Conservation (phyloP, 2,329 filamentous ascomycete species). For the Fusarium domesticum region DNA sequence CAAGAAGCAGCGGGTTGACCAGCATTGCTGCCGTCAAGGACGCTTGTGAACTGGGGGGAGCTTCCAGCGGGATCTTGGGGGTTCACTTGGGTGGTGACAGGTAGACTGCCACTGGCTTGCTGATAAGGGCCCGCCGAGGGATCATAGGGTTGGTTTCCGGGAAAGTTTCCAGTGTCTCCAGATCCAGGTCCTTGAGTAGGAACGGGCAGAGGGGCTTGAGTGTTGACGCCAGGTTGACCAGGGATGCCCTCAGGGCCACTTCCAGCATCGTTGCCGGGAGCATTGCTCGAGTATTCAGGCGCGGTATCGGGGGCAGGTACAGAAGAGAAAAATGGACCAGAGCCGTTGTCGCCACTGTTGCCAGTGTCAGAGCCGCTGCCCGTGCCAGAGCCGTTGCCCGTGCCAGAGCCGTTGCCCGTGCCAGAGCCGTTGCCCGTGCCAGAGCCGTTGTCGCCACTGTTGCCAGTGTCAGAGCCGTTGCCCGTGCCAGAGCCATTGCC, state of each 20-base stretch:
- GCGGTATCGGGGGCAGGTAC: slow-evolving; percentile 18
- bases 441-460: slow-evolving; percentile 6
- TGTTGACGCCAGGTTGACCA: slow-evolving; percentile 10
- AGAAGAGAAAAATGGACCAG: slow-evolving; percentile 9
- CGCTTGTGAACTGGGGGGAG: slow-evolving; percentile 14
- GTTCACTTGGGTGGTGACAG: slow-evolving; percentile 16
- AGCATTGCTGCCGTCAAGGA: slow-evolving; percentile 7
- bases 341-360: slow-evolving; percentile 7
- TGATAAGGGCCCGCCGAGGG: slow-evolving; percentile 14
- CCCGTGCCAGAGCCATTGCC: background rate
- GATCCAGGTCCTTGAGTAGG: slow-evolving; percentile 14
- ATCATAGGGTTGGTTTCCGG: slow-evolving; percentile 8
- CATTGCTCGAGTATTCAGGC: too few species aligned
- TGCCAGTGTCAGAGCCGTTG: slow-evolving; percentile 6
- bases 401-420: slow-evolving; percentile 2
- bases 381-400: background rate
- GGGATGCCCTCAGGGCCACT: slow-evolving; percentile 18
- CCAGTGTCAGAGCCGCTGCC: slow-evolving; percentile 6
- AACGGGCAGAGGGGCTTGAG: slow-evolving; percentile 11
- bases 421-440: slow-evolving; percentile 2
- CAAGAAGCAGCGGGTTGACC: slow-evolving; percentile 14
- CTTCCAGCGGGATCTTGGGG: slow-evolving; percentile 14
- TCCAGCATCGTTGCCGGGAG: too few species aligned
- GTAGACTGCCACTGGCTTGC: slow-evolving; percentile 19
- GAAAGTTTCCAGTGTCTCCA: slow-evolving; percentile 9